These are phyloP conservation scores for Cutaneotrichosporon spelunceum DNA, from an alignment of 1,284 basidiomycete genomes.

Conservation along the genomic window DNA sequence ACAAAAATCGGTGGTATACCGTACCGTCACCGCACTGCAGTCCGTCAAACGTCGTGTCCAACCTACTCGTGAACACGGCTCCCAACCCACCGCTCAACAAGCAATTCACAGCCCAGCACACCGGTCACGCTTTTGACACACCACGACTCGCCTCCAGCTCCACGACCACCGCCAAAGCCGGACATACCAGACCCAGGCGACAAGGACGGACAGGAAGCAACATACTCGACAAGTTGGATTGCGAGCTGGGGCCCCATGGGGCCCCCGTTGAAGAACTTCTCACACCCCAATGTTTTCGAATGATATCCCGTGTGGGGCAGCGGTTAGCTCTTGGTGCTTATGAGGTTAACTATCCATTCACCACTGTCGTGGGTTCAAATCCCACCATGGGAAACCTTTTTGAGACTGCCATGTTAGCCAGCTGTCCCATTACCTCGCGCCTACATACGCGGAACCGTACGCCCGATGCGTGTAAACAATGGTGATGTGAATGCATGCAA, in stretches of 20 bases:
- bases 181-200: no score
- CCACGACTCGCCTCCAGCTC: no score
- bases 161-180: no score
- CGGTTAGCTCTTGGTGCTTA: slow-evolving; percentile 8
- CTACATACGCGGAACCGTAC: background rate
- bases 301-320: background rate
- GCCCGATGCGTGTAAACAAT: background rate
- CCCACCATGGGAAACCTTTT: slow-evolving; percentile 7
- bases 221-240: no score
- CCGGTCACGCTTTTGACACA: no score
- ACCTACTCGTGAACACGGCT: no score
- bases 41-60: no score
- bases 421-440: background rate
- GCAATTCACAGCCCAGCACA: no score
- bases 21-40: no score
- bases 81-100: no score
- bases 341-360: slow-evolving; percentile 7
- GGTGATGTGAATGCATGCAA: background rate
- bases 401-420: background rate
- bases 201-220: no score
- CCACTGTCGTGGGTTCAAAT: slow-evolving; percentile 9
- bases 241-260: background rate
- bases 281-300: background rate
- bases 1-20: no score
- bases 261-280: background rate